Evolutionary conservation across 1,139 yeast species (phyloP).

Genomic region (Yamadazyma mexicana): DNA sequence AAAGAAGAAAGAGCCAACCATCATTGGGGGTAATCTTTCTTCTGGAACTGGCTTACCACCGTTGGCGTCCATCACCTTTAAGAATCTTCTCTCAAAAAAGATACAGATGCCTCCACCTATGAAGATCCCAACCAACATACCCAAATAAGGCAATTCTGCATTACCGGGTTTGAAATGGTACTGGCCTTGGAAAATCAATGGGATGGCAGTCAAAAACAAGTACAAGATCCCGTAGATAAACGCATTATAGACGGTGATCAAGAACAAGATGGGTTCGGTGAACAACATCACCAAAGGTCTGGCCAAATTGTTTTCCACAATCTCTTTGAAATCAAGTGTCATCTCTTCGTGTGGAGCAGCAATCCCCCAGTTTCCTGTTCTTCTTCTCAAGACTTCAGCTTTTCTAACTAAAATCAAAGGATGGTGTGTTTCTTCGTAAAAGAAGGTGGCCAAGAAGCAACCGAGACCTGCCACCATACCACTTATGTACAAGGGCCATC

Average conservation of each 20-base stretch:
- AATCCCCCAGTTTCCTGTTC: conserved; percentile 72
- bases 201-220: conserved; percentile 75
- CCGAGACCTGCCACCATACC: conserved; percentile 49
- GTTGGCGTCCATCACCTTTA: conserved; percentile 30
- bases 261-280: conserved; percentile 70
- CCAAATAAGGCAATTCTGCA: conserved; percentile 62
- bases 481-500: conserved; percentile 58
- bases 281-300: conserved; percentile 71
- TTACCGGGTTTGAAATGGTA: conserved; percentile 57
- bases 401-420: conserved; percentile 54
- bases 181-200: conserved; percentile 64
- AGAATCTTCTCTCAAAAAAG: conserved; percentile 28
- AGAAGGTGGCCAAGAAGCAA: conserved; percentile 26
- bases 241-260: conserved; percentile 73
- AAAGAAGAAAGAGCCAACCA: conserved; percentile 66
- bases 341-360: conserved; percentile 82
- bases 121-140: conserved; percentile 60
- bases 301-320: conserved; percentile 64
- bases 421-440: conserved; percentile 52
- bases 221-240: conserved; percentile 84
- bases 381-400: conserved; percentile 60
- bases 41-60: conserved; percentile 73
- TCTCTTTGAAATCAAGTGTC: conserved; percentile 58
- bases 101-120: conserved; percentile 50
- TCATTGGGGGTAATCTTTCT: conserved; percentile 73